These are phyloP conservation scores for Spirogloea muscicola DNA, from an alignment of 139 green algal species.

Conservation along the genomic window DNA sequence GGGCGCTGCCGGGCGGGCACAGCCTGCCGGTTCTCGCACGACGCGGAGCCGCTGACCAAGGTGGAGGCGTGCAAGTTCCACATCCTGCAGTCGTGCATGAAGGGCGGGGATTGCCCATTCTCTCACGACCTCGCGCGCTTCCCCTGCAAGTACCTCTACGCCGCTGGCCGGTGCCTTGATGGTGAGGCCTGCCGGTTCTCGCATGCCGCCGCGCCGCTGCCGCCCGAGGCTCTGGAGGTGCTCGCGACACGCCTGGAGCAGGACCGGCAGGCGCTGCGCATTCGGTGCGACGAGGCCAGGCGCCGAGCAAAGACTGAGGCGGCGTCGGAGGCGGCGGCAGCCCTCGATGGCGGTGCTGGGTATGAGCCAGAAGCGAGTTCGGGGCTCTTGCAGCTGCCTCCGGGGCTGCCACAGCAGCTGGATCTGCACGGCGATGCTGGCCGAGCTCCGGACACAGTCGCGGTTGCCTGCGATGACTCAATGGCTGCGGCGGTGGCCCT, in stretches of 20 bases:
- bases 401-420: neutral
- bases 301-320: too few relatives aligned
- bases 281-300: too few relatives aligned
- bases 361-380: neutral
- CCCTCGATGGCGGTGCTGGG: neutral
- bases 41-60: constrained; percentile 17
- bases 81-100: constrained; percentile 26
- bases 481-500: too few relatives aligned
- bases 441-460: too few relatives aligned
- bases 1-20: constrained; percentile 18
- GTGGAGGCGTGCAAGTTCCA: constrained; percentile 17
- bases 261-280: neutral
- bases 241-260: constrained; percentile 26
- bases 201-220: constrained; percentile 15
- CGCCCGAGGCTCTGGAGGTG: constrained; percentile 8
- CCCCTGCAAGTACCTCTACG: constrained; percentile 40
- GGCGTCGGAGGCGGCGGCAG: too few relatives aligned
- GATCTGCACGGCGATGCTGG: neutral
- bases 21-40: constrained; percentile 34
- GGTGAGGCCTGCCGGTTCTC: constrained; percentile 34
- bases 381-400: neutral
- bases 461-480: too few relatives aligned
- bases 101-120: constrained; percentile 28
- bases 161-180: constrained; percentile 14
- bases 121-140: constrained; percentile 36